Evolutionary conservation across 2,329 filamentous ascomycete genomes (phyloP).

Genomic region (Diaporthe longicolla): DNA sequence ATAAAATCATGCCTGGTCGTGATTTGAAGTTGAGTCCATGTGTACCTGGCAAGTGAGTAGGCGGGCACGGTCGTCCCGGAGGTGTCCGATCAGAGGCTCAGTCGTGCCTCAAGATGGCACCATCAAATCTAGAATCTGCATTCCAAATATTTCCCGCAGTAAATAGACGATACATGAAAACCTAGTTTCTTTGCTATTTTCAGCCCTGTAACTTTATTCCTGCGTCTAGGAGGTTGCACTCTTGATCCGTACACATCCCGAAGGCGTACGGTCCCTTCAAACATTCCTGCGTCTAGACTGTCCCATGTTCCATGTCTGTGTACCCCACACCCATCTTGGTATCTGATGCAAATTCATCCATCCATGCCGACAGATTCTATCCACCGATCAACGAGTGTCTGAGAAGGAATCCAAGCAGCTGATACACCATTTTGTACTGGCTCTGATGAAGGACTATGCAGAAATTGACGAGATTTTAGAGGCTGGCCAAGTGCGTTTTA

Average conservation of each 20-base stretch:
- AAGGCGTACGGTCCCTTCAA: too few relatives aligned
- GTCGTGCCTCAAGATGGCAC: not conserved
- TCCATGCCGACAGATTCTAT: not conserved
- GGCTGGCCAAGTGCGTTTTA: not conserved
- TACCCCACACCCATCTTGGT: not conserved
- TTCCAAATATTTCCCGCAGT: not conserved
- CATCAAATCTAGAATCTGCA: not conserved
- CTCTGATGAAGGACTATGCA: not conserved
- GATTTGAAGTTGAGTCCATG: not conserved
- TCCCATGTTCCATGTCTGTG: not conserved
- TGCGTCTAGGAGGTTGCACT: too few relatives aligned
- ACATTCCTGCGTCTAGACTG: too few relatives aligned
- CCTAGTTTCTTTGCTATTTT: too few relatives aligned
- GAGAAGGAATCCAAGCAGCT: too few relatives aligned
- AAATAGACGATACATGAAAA: not conserved
- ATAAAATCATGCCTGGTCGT: not conserved
- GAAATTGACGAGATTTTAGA: not conserved
- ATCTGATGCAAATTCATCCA: not conserved
- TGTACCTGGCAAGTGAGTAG: not conserved
- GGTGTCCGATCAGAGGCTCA: not conserved
- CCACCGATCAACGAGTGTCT: too few relatives aligned
- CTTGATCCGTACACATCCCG: too few relatives aligned
- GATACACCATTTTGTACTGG: not conserved
- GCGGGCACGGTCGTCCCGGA: not conserved
- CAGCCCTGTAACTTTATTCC: not conserved